These are phyloP conservation scores for Lepidopterella palustris DNA, from an alignment of 495 filamentous ascomycete genomes.

Conservation along the genomic window DNA sequence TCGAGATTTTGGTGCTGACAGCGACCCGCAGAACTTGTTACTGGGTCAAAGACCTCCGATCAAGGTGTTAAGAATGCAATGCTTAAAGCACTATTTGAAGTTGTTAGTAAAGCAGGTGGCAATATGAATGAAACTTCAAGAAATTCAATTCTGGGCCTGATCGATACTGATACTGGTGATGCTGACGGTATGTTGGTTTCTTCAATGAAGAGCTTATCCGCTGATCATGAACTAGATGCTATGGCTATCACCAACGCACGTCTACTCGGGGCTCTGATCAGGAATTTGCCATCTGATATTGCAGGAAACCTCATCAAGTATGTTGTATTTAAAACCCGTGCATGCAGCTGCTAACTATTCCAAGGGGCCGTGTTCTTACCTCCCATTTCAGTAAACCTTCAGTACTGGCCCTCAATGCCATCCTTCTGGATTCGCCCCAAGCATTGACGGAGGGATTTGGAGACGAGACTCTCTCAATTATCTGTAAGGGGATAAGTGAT, in stretches of 20 bases:
- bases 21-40: conserved; percentile 60
- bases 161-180: conserved; percentile 75
- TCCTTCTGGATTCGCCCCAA: conserved; percentile 70
- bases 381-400: conserved; percentile 60
- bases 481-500: conserved; percentile 72
- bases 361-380: conserved; percentile 61
- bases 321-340: background rate
- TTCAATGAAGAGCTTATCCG: conserved; percentile 15
- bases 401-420: conserved; percentile 78
- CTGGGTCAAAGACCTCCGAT: conserved; percentile 86
- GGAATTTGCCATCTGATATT: conserved; percentile 63
- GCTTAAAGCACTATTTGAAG: conserved; percentile 94
- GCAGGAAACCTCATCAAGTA: conserved; percentile 63
- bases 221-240: conserved; percentile 39
- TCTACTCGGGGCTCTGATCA: conserved; percentile 81
- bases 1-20: background rate
- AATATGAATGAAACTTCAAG: conserved; percentile 93
- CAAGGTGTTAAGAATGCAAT: conserved; percentile 88
- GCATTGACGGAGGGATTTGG: conserved; percentile 57
- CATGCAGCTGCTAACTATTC: background rate
- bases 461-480: conserved; percentile 63
- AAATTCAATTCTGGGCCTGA: conserved; percentile 70
- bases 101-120: conserved; percentile 83
- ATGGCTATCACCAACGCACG: conserved; percentile 86
- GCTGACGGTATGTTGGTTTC: conserved; percentile 44